Evolutionary conservation across 2,329 filamentous ascomycete genomes (phyloP), one percentile per base, ranked within the genome.

Genomic region (Torrubiellomyces zombiae): DNA sequence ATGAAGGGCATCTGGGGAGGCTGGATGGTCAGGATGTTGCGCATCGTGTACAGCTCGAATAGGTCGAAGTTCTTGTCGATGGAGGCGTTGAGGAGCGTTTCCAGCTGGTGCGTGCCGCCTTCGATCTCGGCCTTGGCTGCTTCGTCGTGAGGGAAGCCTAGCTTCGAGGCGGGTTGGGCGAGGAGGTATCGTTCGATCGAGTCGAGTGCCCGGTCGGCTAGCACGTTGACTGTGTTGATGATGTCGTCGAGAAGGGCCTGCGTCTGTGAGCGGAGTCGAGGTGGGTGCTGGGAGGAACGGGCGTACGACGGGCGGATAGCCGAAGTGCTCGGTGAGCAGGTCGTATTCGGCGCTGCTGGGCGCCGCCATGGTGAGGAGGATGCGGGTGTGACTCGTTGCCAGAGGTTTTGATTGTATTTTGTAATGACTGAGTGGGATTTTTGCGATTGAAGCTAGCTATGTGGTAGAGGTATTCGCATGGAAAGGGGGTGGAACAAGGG

Each of bases 241-340:
- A 95, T 85, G 55, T 95, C 86, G 67, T 98, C 89, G 44, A 98
- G 77, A 20, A 98, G 70, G 32, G 79, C 79, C 85, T 93, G 16
- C 11, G 9, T 19, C 18, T 21, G 28, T 14, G 24, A 9, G 10
- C 31, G 18, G 13, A n/a, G 6, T 10, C 9, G 15, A 13, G 9
- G 16, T 17, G n/a, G n/a, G n/a, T n/a, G n/a, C 9, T 9, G 11
- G 11, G 18, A 19, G 3, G 11, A 19, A 19, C 11, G 9, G 14
- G 59, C 77, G 44, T 54, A 92, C 85, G 37, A 93, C 70, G 15
- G 86, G 89, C 2, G 89, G 86, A 42, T 93, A 94, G 36, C 81
- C 80, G 42, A 98, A 79, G 47, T 98, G 89, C 62, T 95, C 89
- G 2, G 89, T 94, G 32, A 95, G 64, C 39, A 95, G 67, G 45